Conservation (phyloP, 768 basidiomycete species). For the Lactifluus pinguis region DNA sequence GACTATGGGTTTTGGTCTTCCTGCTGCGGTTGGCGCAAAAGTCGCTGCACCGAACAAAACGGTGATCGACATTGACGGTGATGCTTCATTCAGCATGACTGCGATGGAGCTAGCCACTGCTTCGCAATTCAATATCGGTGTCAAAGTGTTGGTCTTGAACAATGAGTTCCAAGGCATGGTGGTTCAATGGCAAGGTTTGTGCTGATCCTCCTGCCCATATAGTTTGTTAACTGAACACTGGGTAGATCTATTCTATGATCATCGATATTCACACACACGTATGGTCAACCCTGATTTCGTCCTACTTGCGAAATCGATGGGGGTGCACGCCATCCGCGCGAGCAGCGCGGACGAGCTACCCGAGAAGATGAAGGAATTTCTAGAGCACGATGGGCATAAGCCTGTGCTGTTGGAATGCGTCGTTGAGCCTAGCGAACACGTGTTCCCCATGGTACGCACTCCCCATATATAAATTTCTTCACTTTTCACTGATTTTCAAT, state of each 20-base stretch:
- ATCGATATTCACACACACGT: conserved; percentile 90
- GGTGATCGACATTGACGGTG: conserved; percentile 94
- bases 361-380: conserved; percentile 96
- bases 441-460: conserved; percentile 75
- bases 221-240: not conserved
- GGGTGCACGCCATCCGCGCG: conserved; percentile 83
- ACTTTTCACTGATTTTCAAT: conserved; percentile 19
- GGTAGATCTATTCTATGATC: conserved; percentile 88
- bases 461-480: not conserved
- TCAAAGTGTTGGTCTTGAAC: conserved; percentile 89
- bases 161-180: conserved; percentile 99
- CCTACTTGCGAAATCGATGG: conserved; percentile 82
- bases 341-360: conserved; percentile 65
- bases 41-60: conserved; percentile 90
- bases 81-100: conserved; percentile 98
- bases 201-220: no score
- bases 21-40: conserved; percentile 92
- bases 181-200: conserved; percentile 96
- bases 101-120: conserved; percentile 98
- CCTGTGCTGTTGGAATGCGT: conserved; percentile 75
- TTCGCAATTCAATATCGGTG: conserved; percentile 82
- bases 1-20: conserved; percentile 99
- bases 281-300: conserved; percentile 98
- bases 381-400: conserved; percentile 82
- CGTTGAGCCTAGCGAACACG: conserved; percentile 62